Conservation (phyloP, 148 eudicot species). For the Mesembryanthemum crystallinum region DNA sequence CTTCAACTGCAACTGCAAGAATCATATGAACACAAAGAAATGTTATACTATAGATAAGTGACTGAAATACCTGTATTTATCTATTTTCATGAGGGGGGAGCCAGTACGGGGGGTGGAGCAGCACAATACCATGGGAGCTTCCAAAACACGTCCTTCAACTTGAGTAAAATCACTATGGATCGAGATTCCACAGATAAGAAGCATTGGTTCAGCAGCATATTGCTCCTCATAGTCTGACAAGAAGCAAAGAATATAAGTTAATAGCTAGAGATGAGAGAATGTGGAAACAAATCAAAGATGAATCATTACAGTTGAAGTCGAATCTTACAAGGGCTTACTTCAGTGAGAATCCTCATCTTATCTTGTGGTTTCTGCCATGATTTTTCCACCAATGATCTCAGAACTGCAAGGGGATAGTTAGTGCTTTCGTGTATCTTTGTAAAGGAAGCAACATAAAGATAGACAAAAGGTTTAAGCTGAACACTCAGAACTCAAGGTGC, state of each 20-base stretch:
- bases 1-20: slow-evolving; percentile 15
- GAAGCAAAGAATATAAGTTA: not conserved
- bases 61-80: no score
- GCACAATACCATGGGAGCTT: slow-evolving; percentile 17
- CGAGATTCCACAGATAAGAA: slow-evolving; percentile 17
- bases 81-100: no score
- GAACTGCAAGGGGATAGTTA: not conserved
- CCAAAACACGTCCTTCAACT: slow-evolving; percentile 20
- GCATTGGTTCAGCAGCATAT: slow-evolving; percentile 18
- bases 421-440: slow-evolving; percentile 25
- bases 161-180: slow-evolving; percentile 8
- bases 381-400: slow-evolving; percentile 15
- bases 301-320: not conserved
- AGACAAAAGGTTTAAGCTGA: not conserved
- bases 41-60: no score
- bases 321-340: slow-evolving; percentile 1
- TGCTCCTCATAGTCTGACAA: slow-evolving; percentile 9
- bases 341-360: slow-evolving; percentile 21
- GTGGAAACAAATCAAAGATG: not conserved
- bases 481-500: not conserved
- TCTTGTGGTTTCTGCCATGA: slow-evolving; percentile 28
- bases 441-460: slow-evolving; percentile 18
- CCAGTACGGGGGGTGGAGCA: no score
- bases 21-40: no score
- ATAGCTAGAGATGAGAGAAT: not conserved